A percentile compares a stretch with the other conserved stretches of the same genome.
Conservation (phyloP, 805 yeast genomes). For the Dipodascus geniculatus region DNA sequence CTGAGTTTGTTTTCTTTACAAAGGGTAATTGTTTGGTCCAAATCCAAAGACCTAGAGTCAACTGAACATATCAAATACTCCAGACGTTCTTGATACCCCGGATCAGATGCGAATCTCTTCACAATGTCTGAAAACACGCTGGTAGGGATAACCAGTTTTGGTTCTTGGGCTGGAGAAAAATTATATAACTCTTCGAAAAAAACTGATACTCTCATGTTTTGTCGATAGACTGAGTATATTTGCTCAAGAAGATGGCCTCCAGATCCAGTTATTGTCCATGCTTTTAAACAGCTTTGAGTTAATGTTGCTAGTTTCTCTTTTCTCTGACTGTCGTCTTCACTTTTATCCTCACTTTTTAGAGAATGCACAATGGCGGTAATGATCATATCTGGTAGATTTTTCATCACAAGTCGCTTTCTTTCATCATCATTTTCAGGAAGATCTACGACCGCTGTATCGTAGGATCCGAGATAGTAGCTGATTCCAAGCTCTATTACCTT, state of each 20-base stretch:
- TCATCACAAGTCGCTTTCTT: slow-evolving; percentile 39
- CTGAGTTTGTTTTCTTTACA: slow-evolving; percentile 44
- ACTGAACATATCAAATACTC: slow-evolving; percentile 61
- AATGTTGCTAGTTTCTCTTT: slow-evolving; percentile 17
- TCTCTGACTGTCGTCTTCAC: slow-evolving; percentile 16
- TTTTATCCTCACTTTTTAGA: slow-evolving; percentile 21
- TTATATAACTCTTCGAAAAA: slow-evolving; percentile 45
- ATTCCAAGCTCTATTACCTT: slow-evolving; percentile 45
- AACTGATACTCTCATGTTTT: slow-evolving; percentile 22
- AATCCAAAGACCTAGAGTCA: slow-evolving; percentile 57
- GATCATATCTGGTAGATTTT: slow-evolving; percentile 46
- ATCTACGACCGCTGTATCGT: slow-evolving; percentile 41
- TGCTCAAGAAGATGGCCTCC: slow-evolving; percentile 31
- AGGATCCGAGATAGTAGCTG: slow-evolving; percentile 37
- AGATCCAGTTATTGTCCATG: slow-evolving; percentile 28
- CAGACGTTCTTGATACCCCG: slow-evolving; percentile 35
- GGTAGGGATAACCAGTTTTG: slow-evolving; percentile 41
- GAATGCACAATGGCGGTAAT: slow-evolving; percentile 38
- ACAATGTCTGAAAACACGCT: slow-evolving; percentile 51
- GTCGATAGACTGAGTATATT: slow-evolving; percentile 33
- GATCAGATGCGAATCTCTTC: slow-evolving; percentile 30
- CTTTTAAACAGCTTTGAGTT: slow-evolving; percentile 30
- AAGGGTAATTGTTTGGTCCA: slow-evolving; percentile 59
- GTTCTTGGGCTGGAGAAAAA: slow-evolving; percentile 35
- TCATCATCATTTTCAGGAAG: slow-evolving; percentile 36